Conservation (phyloP, 345 rosid species). For the Nasturtium officinale region DNA sequence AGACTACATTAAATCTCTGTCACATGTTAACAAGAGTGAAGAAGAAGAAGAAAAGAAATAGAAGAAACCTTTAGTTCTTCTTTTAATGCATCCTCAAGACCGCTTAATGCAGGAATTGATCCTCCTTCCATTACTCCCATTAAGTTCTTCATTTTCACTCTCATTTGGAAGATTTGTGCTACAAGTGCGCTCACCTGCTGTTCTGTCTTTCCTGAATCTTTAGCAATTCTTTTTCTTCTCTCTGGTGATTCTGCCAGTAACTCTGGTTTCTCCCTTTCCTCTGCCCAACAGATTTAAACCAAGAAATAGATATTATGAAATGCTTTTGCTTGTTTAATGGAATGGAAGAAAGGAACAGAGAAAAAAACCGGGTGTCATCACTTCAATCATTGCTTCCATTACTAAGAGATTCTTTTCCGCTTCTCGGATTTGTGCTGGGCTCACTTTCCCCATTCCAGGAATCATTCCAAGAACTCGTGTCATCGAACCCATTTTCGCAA, state of each 20-base stretch:
- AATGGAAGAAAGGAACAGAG: constrained; percentile 23
- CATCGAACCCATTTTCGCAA: constrained; percentile 99
- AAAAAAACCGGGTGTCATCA: constrained; percentile 82
- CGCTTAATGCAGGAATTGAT: constrained; percentile 86
- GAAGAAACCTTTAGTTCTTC: constrained; percentile 72
- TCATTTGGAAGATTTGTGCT: constrained; percentile 97
- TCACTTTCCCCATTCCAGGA: constrained; percentile 96
- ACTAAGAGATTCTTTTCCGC: constrained; percentile 84
- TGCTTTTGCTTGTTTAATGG: constrained; percentile 12
- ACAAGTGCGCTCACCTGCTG: constrained; percentile 96
- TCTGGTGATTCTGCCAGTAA: constrained; percentile 81
- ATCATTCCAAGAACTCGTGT: constrained; percentile 94
- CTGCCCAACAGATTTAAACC: constrained; percentile 45
- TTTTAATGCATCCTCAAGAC: constrained; percentile 84
- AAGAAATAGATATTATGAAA: neutral
- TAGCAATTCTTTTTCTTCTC: constrained; percentile 82
- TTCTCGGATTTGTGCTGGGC: constrained; percentile 93
- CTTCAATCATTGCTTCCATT: constrained; percentile 92
- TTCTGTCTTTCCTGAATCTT: constrained; percentile 87
- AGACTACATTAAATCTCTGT: constrained; percentile 26
- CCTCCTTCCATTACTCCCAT: constrained; percentile 96
- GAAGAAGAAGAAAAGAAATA: constrained; percentile 11
- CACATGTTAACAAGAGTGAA: neutral
- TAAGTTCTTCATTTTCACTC: constrained; percentile 90
- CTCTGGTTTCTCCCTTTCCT: constrained; percentile 96